Conservation (phyloP, 2,329 filamentous ascomycete genomes). For the Seiridium unicorne region DNA sequence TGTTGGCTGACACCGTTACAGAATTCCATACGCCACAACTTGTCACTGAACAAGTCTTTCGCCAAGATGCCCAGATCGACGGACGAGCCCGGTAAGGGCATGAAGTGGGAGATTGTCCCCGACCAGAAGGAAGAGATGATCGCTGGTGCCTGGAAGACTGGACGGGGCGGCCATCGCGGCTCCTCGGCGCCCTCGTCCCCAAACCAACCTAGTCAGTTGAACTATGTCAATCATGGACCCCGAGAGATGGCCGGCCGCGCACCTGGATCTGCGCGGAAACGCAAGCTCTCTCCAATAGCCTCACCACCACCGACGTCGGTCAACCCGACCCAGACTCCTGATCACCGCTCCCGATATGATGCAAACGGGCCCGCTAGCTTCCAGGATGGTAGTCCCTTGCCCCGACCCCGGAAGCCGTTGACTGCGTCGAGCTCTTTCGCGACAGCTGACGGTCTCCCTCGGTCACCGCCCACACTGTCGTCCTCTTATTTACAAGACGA, state of each 20-base stretch:
- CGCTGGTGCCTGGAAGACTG: constrained; percentile 64
- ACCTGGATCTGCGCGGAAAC: constrained; percentile 53
- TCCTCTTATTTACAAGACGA: constrained; percentile 64
- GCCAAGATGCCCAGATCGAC: constrained; percentile 89
- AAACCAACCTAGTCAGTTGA: constrained; percentile 51
- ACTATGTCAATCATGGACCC: constrained; percentile 59
- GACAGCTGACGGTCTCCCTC: constrained; percentile 49
- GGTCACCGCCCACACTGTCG: constrained; percentile 57
- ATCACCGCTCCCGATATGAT: constrained; percentile 45
- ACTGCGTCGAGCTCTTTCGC: constrained; percentile 41
- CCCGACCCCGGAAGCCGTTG: constrained; percentile 51
- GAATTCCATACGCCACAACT: constrained; percentile 96
- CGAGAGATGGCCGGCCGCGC: constrained; percentile 53
- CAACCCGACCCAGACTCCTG: constrained; percentile 55
- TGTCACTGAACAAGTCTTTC: constrained; percentile 93
- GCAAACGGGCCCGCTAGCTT: constrained; percentile 34
- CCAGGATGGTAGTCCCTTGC: constrained; percentile 61
- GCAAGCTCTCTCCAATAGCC: constrained; percentile 47
- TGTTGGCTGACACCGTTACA: constrained; percentile 32
- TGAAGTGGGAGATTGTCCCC: constrained; percentile 95
- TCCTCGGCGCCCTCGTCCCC: constrained; percentile 71
- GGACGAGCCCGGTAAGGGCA: constrained; percentile 95
- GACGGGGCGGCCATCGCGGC: constrained; percentile 62
- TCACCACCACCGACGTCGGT: constrained; percentile 55
- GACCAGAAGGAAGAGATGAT: constrained; percentile 86